phyloP scores from a whole-genome alignment of 495 filamentous ascomycete species.

The Daldinia bambusicola region DNA sequence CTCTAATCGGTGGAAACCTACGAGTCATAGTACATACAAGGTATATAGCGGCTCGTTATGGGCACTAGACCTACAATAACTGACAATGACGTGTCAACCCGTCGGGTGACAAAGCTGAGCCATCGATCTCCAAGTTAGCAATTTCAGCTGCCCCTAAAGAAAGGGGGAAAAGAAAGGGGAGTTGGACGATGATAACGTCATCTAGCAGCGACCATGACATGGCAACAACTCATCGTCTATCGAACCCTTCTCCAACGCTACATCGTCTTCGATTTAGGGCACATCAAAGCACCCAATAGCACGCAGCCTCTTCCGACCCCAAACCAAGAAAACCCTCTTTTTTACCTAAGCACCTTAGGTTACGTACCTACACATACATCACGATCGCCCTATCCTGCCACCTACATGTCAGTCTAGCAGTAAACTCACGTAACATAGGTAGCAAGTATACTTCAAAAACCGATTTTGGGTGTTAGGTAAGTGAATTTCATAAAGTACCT shows the following conservation, averaged over 20 bases:
- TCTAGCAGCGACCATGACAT: conserved; percentile 2
- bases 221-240: not conserved
- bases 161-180: no score
- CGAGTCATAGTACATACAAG: not conserved
- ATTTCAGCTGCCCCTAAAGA: not conserved
- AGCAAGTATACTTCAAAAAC: conserved; percentile 2
- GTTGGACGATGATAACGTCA: conserved; percentile 3
- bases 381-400: not conserved
- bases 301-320: not conserved
- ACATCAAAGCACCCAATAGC: not conserved
- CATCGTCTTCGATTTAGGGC: not conserved
- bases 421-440: not conserved
- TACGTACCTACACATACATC: not conserved
- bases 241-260: not conserved
- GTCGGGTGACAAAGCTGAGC: not conserved
- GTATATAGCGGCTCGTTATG: not conserved
- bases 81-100: not conserved
- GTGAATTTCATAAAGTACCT: conserved; percentile 14
- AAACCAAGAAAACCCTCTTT: not conserved
- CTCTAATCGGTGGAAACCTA: not conserved
- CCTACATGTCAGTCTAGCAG: not conserved
- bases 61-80: not conserved
- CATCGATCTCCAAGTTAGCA: conserved; percentile 1
- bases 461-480: not conserved
- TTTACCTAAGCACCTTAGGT: not conserved